Percentiles rank a stretch among this genome's conserved stretches.
Conservation (phyloP, 1,284 basidiomycete genomes). For the Peniophora sp. region DNA sequence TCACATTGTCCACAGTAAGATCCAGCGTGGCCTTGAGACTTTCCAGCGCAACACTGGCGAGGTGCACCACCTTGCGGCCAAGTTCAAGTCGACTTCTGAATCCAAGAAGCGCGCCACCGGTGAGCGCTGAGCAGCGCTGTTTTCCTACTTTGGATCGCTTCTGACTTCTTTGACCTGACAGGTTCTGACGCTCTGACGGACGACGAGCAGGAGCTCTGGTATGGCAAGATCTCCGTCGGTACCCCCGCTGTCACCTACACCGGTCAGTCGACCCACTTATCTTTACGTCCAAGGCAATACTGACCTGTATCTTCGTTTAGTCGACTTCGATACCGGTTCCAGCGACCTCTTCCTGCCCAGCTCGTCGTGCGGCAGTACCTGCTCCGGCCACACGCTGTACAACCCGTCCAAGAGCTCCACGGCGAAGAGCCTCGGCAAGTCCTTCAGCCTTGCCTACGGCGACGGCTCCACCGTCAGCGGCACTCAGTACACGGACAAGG, state of each 20-base stretch:
- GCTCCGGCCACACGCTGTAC: conserved; percentile 23
- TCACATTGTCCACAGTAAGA: conserved; percentile 10
- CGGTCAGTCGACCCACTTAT: conserved; percentile 4
- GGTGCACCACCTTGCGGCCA: conserved; percentile 9
- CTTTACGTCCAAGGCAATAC: neutral
- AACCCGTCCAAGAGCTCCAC: conserved; percentile 28
- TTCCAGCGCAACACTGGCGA: conserved; percentile 16
- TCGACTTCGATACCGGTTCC: conserved; percentile 29
- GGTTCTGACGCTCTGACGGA: conserved; percentile 12
- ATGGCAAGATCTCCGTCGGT: conserved; percentile 21
- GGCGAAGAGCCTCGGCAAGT: conserved; percentile 18
- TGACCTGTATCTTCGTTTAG: conserved; percentile 7
- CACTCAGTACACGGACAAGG: conserved; percentile 41
- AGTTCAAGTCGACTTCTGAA: neutral
- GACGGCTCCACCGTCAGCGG: conserved; percentile 47
- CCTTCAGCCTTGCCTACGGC: conserved; percentile 42
- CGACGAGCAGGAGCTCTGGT: conserved; percentile 15
- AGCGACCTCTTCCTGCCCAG: conserved; percentile 19
- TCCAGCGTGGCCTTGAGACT: conserved; percentile 10
- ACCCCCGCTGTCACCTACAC: conserved; percentile 18
- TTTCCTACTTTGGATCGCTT: neutral
- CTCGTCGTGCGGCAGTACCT: conserved; percentile 17
- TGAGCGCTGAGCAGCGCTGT: neutral
- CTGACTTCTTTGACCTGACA: neutral
- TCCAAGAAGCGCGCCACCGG: neutral